Base-by-base conservation (phyloP, 2,329 filamentous ascomycete species). In the Phialophora macrospora region DNA sequence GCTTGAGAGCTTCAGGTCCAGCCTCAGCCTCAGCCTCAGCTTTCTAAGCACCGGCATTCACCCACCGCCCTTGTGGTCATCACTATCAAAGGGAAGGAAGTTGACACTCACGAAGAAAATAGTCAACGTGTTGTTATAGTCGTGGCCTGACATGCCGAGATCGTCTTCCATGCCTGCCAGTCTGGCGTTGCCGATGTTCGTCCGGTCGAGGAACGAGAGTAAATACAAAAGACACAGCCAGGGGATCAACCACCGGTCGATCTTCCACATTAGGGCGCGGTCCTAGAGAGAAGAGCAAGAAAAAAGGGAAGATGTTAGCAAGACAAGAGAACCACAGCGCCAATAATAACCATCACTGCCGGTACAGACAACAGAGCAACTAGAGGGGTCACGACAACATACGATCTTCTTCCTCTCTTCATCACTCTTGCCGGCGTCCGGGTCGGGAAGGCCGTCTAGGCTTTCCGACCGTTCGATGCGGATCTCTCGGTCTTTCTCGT, bases 401-500 rank as follows among this genome's bases (percentile, higher is more conserved):
- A 91, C 89, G 72, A 86, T 84, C 55, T 78, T 82, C 20, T 83
- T 83, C 70, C 80, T 84, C 74, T 92, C 89, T 68, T 86, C 87
- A 0, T 84, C 83, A 46, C 82, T 87, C 71, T 90, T 77, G 8
- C 87, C 86, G 48, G 83, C 87, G 76, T 92, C 89, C 0, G 86
- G 86, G 72, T 89, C 85, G 12, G 73, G 71, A 1, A 74, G 73
- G 9, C 54, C 63, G 60, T 59, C 44, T 1, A 70, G 51, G 51
- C 52, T 55, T 22, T 68, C 66, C 9, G 52, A 54, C 17, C 66
- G 60, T 41, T 68, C 63, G 34, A 65, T 55, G 9, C 44, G 52
- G 30, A 61, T 34, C 17, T 61, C 63, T 14, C 12, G 17, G 20
- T 65, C 62, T 49, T 68, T 68, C n/a, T 56, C 54, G 24, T 51